Base-by-base conservation (phyloP, 371 early-diverging fungal species). In the Mucor irregularis region DNA sequence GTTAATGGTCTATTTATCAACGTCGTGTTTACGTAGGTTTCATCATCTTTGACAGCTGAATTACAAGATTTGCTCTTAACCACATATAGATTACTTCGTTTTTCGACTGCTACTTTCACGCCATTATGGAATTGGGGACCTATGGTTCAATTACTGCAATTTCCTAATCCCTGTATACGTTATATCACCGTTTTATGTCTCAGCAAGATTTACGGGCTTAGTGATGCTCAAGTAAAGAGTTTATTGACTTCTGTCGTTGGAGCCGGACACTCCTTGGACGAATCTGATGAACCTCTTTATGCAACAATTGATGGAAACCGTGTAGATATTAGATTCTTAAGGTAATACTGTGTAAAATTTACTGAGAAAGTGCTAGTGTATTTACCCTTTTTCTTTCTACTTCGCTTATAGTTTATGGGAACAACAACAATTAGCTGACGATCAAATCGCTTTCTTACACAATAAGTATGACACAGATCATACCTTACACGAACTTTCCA, bases 91-190 rank as follows among this genome's bases (percentile, higher is more conserved):
- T 72, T 89, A 40, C 61, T 88, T 21, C 67, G 49, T 33, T 78
- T 76, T 56, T 83, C 87, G 25, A 67, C 70, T 26, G 57, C 70
- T 10, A 82, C 82, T 19, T 87, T 88, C 63, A 56, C 63, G n/a
- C 56, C 77, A 13, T 52, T 89, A 10, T 84, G 86, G 82, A 82
- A 86, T 55, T 86, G 86, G 86, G 78, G 80, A 8, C 80, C 88
- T 7, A 45, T 88, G 3, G 84, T 82, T 56, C 71, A 71, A 61
- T 45, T 86, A 19, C 65, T 89, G 16, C 54, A 62, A 37, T 73
- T 68, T 51, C 68, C 71, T 16, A 69, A 83, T 59, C 67, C 68
- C 13, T 49, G 60, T 30, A 45, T 83, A 53, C 82, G 80, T 38
- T 85, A 83, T 52, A 62, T 80, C 16, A 58, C 79, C 8, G 64